These are phyloP conservation scores for Atalantia buxifolia DNA, from an alignment of 345 rosid species.

Conservation along the genomic window DNA sequence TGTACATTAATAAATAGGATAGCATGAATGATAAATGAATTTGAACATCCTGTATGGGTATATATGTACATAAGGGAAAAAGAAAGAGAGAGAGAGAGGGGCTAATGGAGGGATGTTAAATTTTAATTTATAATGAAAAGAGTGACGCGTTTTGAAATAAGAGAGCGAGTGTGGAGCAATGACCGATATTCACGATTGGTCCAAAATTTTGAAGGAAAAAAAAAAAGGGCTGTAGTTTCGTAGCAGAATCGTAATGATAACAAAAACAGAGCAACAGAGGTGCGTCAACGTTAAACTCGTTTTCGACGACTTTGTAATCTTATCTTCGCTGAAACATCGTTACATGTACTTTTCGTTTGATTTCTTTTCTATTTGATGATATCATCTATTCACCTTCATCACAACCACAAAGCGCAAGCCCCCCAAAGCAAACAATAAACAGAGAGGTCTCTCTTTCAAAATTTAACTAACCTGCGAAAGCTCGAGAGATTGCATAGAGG, in stretches of 20 bases:
- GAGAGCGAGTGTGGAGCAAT: background rate
- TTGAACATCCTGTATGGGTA: background rate
- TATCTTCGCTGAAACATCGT: background rate
- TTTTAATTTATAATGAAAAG: background rate
- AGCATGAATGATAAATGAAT: background rate
- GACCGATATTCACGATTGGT: background rate
- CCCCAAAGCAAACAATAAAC: too few relatives aligned
- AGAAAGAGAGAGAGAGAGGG: too few relatives aligned
- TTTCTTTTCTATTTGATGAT: background rate
- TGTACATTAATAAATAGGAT: background rate
- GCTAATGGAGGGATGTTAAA: too few relatives aligned
- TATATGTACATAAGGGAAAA: too few relatives aligned
- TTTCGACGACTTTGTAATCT: conserved; percentile 25
- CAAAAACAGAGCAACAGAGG: too few relatives aligned
- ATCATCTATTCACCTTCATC: background rate
- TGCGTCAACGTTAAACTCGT: conserved; percentile 20
- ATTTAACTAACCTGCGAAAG: background rate
- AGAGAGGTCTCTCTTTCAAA: background rate
- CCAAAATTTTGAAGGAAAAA: background rate
- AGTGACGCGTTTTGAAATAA: background rate
- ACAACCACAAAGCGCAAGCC: background rate
- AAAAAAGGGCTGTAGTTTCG: background rate
- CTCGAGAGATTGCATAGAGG: background rate
- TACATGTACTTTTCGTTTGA: background rate
- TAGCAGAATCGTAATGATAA: too few relatives aligned